Base-by-base conservation (phyloP, 345 rosid genomes). In the Gossypioides kirkii region DNA sequence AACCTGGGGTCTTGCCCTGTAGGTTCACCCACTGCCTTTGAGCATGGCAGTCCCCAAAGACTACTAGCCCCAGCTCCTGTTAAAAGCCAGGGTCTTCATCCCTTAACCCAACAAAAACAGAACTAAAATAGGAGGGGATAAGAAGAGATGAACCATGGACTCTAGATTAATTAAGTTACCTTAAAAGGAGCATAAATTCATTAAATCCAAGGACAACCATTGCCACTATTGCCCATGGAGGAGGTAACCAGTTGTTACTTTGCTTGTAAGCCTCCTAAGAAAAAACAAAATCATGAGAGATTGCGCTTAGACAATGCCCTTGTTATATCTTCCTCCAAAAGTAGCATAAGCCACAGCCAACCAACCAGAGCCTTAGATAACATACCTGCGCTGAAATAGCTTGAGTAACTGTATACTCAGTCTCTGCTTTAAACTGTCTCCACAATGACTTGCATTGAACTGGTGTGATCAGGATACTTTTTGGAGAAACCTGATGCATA, bases 381-480 rank as follows among this genome's bases (percentile, higher is more conserved):
- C 14, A 20, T 73, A 89, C 97, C 97, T 91, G 90, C 59, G 89
- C 86, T 1, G 90, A 82, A 75, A 87, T 84, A 65, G 92, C 97
- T 83, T 91, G 97, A 58, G 91, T 88, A 55, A 90, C 87, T 6
- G 80, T 78, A 71, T 87, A 91, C 82, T 80, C 91, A 1, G 97
- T 91, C 81, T 91, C 95, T 32, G 84, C 43, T 80, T 84, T 87
- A 66, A 91, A 93, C 78, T 88, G 98, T 77, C 92, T 84, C 97
- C 97, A 88, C 75, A 89, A 70, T 42, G 98, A 88, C 77, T 93
- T 88, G 71, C 97, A 89, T 74, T 89, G 85, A 60, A 89, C 80
- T 69, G 93, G 98, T 32, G 97, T 86, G 73, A 91, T 87, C 73
- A 89, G 63, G 28, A 80, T 82, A 36, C 82, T 78, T 72, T 86